phyloP scores from a whole-genome alignment of 83 land plant genomes.

The Diphasiastrum complanatum region DNA sequence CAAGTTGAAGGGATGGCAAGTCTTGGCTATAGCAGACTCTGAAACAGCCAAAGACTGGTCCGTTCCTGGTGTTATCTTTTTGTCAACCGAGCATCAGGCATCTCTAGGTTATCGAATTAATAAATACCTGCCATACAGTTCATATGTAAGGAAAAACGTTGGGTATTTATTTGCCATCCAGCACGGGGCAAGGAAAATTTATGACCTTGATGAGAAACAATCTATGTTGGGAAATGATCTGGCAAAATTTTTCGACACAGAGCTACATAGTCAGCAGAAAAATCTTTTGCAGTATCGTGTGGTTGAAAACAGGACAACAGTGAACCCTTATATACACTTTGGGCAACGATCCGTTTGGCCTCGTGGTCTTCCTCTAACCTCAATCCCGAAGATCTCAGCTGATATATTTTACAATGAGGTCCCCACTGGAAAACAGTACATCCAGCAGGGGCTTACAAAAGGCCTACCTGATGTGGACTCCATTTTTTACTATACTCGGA shows the following conservation, averaged over 20 bases:
- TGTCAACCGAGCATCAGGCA: constrained; percentile 9
- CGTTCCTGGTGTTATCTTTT: constrained; percentile 8
- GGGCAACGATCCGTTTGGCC: constrained; percentile 16
- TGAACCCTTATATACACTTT: constrained; percentile 14
- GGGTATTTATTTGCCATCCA: constrained; percentile 11
- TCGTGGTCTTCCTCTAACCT: constrained; percentile 2
- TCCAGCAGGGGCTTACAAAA: constrained; percentile 55
- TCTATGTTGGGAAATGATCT: background rate
- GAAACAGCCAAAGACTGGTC: constrained; percentile 5
- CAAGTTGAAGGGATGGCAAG: constrained; percentile 9
- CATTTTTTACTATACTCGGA: constrained; percentile 78
- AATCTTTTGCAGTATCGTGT: too few species aligned
- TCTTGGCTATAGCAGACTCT: constrained; percentile 2
- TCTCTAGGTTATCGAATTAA: constrained; percentile 1
- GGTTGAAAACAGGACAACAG: constrained; percentile 2
- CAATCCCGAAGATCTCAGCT: constrained; percentile 2
- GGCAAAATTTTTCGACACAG: constrained; percentile 1
- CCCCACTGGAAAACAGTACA: constrained; percentile 1
- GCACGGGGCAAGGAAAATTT: constrained; percentile 10
- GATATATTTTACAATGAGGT: constrained; percentile 4
- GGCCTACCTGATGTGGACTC: constrained; percentile 95
- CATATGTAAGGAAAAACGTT: constrained; percentile 8
- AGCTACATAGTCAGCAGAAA: background rate
- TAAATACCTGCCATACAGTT: constrained; percentile 4
- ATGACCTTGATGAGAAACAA: background rate